A percentile compares a stretch with the other conserved stretches of the same genome.
Conservation (phyloP, 805 yeast genomes). For the Wickerhamiella lipophila region DNA sequence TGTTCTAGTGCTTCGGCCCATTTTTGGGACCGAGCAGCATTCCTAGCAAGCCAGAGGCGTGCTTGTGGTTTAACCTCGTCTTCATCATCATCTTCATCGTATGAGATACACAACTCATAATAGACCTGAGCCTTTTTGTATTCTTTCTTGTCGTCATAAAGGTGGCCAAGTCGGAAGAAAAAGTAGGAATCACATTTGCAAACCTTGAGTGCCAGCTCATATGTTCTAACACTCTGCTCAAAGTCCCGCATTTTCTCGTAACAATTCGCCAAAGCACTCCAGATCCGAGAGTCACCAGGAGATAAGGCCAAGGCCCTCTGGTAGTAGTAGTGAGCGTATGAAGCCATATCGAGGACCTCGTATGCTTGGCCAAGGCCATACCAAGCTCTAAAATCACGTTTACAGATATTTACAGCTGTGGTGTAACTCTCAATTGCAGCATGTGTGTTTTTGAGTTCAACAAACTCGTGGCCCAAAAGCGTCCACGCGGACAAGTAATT, state of each 20-base stretch:
- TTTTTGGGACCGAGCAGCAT: conserved; percentile 43
- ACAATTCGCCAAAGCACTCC: conserved; percentile 91
- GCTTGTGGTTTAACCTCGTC: conserved; percentile 65
- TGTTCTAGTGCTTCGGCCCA: conserved; percentile 59
- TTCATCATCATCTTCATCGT: conserved; percentile 53
- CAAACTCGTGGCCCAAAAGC: conserved; percentile 96
- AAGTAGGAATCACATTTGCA: conserved; percentile 45
- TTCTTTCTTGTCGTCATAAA: conserved; percentile 49
- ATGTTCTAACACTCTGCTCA: conserved; percentile 67
- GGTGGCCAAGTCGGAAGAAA: conserved; percentile 52
- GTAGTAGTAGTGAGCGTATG: conserved; percentile 82
- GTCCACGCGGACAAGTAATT: conserved; percentile 91
- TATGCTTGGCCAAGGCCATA: conserved; percentile 97
- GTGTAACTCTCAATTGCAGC: conserved; percentile 95
- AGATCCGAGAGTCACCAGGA: conserved; percentile 84
- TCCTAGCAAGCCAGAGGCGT: conserved; percentile 71
- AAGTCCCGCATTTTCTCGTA: conserved; percentile 63
- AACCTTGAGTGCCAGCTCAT: conserved; percentile 57
- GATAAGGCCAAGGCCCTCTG: conserved; percentile 81
- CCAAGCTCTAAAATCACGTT: conserved; percentile 92
- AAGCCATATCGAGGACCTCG: conserved; percentile 89
- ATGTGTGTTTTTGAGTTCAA: conserved; percentile 88
- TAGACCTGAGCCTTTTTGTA: conserved; percentile 41
- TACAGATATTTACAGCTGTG: conserved; percentile 80
- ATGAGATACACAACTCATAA: conserved; percentile 52